These are phyloP conservation scores for Leptoxyphium fumago DNA, from an alignment of 2,329 filamentous ascomycete genomes.

Conservation along the genomic window DNA sequence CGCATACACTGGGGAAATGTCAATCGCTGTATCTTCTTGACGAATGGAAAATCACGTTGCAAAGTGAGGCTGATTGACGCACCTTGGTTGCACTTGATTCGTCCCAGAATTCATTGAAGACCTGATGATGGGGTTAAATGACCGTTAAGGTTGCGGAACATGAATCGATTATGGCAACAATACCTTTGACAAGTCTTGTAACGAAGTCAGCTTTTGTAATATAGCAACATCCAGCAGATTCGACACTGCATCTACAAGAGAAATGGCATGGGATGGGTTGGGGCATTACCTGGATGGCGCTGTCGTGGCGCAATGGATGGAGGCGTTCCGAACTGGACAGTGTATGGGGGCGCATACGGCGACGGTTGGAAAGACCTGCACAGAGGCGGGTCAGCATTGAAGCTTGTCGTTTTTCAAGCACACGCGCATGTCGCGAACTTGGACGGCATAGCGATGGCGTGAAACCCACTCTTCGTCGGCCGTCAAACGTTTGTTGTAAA, in stretches of 20 bases:
- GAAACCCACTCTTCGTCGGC: neutral
- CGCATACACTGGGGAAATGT: slow-evolving; percentile 27
- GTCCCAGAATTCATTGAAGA: slow-evolving; percentile 19
- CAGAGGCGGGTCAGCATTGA: neutral
- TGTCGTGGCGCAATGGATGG: neutral
- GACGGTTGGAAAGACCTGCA: neutral
- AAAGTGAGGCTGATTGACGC: slow-evolving; percentile 1
- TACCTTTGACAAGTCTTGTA: too few species aligned
- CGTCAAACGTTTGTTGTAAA: slow-evolving; percentile 13
- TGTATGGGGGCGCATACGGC: neutral
- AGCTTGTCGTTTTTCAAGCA: too few species aligned
- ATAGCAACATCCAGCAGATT: too few species aligned
- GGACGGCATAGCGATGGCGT: neutral
- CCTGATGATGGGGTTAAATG: slow-evolving; percentile 3
- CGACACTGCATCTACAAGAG: too few species aligned
- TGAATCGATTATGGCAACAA: too few species aligned
- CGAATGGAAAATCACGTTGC: neutral
- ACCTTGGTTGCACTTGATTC: slow-evolving; percentile 15
- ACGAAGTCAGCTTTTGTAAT: too few species aligned
- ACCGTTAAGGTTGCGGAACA: too few species aligned
- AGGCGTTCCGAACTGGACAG: neutral
- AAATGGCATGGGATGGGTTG: too few species aligned
- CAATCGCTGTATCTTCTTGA: neutral
- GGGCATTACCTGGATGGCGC: neutral
- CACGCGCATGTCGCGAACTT: too few species aligned